A percentile compares a stretch with the other conserved stretches of the same genome.
phyloP scores from a whole-genome alignment of 1,284 basidiomycete genomes.

The Abortiporus biennis region DNA sequence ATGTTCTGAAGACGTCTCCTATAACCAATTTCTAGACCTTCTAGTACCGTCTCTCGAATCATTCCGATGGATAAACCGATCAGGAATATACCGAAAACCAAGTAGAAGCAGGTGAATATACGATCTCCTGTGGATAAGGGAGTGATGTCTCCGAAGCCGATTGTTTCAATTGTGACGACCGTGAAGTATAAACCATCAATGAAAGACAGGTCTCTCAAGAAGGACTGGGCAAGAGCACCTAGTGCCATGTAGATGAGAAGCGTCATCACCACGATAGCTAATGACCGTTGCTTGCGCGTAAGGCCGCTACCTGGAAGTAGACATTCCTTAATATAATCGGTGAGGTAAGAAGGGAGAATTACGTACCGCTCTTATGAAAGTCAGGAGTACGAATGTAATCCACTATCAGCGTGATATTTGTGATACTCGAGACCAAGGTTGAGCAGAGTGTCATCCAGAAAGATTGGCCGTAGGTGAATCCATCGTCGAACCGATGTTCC shows the following conservation, averaged over 20 bases:
- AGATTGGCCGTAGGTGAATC: slow-evolving; percentile 66
- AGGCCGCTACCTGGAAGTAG: slow-evolving; percentile 71
- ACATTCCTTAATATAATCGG: slow-evolving; percentile 1
- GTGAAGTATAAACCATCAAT: slow-evolving; percentile 70
- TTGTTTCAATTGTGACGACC: slow-evolving; percentile 64
- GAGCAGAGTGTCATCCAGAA: slow-evolving; percentile 83
- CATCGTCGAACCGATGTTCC: slow-evolving; percentile 58
- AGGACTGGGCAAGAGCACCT: slow-evolving; percentile 54
- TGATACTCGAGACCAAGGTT: slow-evolving; percentile 60
- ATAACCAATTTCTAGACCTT: slow-evolving; percentile 58
- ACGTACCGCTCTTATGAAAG: slow-evolving; percentile 61
- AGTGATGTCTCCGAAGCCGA: slow-evolving; percentile 77
- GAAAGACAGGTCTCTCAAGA: slow-evolving; percentile 56
- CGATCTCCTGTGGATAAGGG: slow-evolving; percentile 43
- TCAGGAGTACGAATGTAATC: slow-evolving; percentile 59
- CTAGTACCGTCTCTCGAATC: slow-evolving; percentile 66
- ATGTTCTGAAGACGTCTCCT: slow-evolving; percentile 41
- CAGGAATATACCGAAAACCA: slow-evolving; percentile 53
- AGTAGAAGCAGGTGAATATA: slow-evolving; percentile 53
- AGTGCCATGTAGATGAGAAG: slow-evolving; percentile 70
- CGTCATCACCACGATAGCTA: slow-evolving; percentile 73
- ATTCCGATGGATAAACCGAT: slow-evolving; percentile 62
- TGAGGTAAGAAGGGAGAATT: neutral
- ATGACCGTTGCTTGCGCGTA: slow-evolving; percentile 72
- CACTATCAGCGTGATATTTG: slow-evolving; percentile 63